These are phyloP conservation scores for Selenicereus undatus DNA, from an alignment of 148 eudicot species.

Conservation along the genomic window DNA sequence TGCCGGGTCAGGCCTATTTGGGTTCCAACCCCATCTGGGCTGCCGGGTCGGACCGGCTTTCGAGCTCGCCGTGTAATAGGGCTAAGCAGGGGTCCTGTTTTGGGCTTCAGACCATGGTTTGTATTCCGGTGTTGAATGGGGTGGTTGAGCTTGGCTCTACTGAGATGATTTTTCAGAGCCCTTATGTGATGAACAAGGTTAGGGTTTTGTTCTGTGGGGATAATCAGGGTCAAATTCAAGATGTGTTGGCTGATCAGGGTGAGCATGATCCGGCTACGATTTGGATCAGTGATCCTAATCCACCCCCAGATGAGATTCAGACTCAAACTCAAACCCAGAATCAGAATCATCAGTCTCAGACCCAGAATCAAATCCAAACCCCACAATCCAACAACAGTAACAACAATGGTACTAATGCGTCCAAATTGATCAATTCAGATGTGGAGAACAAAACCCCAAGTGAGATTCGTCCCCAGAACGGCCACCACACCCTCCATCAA, in stretches of 20 bases:
- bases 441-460: constrained; percentile 35
- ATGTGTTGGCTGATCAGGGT: constrained; percentile 13
- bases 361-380: background rate
- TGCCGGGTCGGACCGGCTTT: constrained; percentile 45
- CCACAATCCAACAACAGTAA: background rate
- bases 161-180: constrained; percentile 42
- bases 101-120: constrained; percentile 65
- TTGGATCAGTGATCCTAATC: constrained; percentile 64
- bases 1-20: constrained; percentile 62
- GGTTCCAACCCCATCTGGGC: constrained; percentile 52
- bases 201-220: constrained; percentile 35
- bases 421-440: constrained; percentile 31
- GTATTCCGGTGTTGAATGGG: constrained; percentile 50
- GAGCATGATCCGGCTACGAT: constrained; percentile 69
- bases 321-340: background rate
- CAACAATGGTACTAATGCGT: background rate
- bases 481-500: background rate
- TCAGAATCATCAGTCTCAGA: background rate
- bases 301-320: background rate
- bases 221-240: background rate
- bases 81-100: constrained; percentile 47
- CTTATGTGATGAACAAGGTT: constrained; percentile 48
- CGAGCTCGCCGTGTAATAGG: constrained; percentile 42
- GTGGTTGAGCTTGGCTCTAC: constrained; percentile 74
- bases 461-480: constrained; percentile 4